Evolutionary conservation across 2,329 filamentous ascomycete species (phyloP), one percentile per base, ranked within the genome.

Genomic region (Scortechinia acanthostroma): DNA sequence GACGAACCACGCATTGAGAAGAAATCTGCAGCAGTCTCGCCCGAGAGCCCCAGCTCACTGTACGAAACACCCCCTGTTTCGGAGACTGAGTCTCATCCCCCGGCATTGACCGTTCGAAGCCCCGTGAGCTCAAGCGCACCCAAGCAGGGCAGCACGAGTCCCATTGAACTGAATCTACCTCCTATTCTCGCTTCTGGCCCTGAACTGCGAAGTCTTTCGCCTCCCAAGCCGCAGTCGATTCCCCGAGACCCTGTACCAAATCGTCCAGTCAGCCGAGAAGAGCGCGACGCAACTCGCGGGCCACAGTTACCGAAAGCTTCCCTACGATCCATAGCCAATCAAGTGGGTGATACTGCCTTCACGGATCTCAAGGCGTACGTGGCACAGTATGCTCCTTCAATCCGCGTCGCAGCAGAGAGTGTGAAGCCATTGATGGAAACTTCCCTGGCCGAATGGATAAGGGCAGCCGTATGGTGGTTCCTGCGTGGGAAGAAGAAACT

Each of bases 381-480:
- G 4, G 63, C 64, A n/a, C 70, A 73, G 50, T 79, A 77, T 64
- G 64, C 63, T 40, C 64, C 67, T 42, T 64, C 76, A 4, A 77
- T 81, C 50, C 58, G 64, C 40, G 51, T 75, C 30, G 74, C 76
- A 15, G 74, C 76, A 1, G 74, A 80, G 53, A 66, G 69, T 40
- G 69, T 71, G 35, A 71, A 71, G 45, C 66, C 73, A 1, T 55
- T 72, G 2, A 62, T 68, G 51, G 66, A 69, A 21, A 71, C 69
- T 14, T 65, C 73, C 1, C 66, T 77, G 2, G 55, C 62, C 35
- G 65, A 74, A 55, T 83, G 77, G 77, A 58, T 79, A 4, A 64
- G 74, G 42, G 70, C 73, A 21, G 72, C 71, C 3, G 64, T 71
- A 2, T 83, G 78, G 77, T 83, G 78, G 78, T 80, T 81, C 51